Evolutionary conservation across 139 green algal species (phyloP), one percentile per base, ranked within the genome.

Genomic region (Coelastrella sp.): DNA sequence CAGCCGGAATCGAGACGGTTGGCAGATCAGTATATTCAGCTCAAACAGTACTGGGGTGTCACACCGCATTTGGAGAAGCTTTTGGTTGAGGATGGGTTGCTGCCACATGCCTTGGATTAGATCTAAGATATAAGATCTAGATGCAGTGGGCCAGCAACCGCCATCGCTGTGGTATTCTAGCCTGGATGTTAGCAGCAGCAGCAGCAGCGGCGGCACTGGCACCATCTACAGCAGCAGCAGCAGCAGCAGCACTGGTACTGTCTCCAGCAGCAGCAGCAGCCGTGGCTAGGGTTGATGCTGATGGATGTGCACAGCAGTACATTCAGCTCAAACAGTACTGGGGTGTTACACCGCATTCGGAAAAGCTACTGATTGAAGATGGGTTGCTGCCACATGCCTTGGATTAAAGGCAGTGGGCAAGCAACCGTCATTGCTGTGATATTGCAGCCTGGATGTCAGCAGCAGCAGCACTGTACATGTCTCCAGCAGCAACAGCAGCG

Each of bases 21-120:
- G 32, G 73, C 60, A 20, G 68, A 20, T 16, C 16, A 92, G 83
- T 95, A 92, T 65, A 5, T 82, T 3, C 84, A 73, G 71, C 75
- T 93, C 47, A 84, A 92, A 56, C 74, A 90, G 54, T 83, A 89
- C 54, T 93, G 91, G 91, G 90, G 65, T 22, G 91, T 94, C 4
- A 66, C 17, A 19, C 91, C 91, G 10, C 58, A 80, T 8, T 71
- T 94, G 71, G 91, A 92, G 89, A 87, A 87, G 84, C 88, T 91
- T n/a, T 20, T 91, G 75, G 65, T 23, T 6, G 86, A 90, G 74
- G 74, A 57, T 59, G 74, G 74, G 13, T 23, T 77, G 71, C 71
- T 77, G 19, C 61, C 61, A 71, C 61, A 77, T 47, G 32, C 32
- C 32, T 47, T 47, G 32, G 32, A 47, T 47, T 47, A n/a, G n/a